Conservation (phyloP, 2,329 filamentous ascomycete species). For the Fusarium burgessii region DNA sequence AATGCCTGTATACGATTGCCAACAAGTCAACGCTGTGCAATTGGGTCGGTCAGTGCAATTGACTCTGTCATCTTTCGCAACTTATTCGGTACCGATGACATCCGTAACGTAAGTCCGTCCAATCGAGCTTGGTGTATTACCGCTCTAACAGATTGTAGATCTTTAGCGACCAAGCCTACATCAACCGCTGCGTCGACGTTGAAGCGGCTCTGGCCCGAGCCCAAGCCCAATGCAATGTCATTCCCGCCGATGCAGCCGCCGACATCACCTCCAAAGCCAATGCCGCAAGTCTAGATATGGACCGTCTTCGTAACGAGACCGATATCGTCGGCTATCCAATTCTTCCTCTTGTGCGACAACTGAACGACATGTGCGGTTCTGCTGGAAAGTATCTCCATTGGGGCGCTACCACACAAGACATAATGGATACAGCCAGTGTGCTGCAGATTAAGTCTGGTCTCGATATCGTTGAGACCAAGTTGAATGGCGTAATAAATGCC, state of each 20-base stretch:
- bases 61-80: slow-evolving; percentile 64
- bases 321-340: slow-evolving; percentile 68
- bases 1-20: background rate
- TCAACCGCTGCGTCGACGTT: slow-evolving; percentile 61
- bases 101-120: slow-evolving; percentile 53
- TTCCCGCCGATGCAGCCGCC: slow-evolving; percentile 54
- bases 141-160: background rate
- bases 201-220: slow-evolving; percentile 65
- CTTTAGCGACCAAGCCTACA: slow-evolving; percentile 63
- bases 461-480: slow-evolving; percentile 60
- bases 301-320: slow-evolving; percentile 58
- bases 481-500: slow-evolving; percentile 55
- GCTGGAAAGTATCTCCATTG: slow-evolving; percentile 62
- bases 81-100: slow-evolving; percentile 64
- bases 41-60: slow-evolving; percentile 44
- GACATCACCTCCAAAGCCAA: slow-evolving; percentile 52
- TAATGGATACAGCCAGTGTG: slow-evolving; percentile 67
- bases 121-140: rapidly evolving
- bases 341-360: slow-evolving; percentile 62
- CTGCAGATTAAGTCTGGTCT: slow-evolving; percentile 66
- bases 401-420: slow-evolving; percentile 70
- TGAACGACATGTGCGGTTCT: slow-evolving; percentile 40
- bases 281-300: slow-evolving; percentile 38
- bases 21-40: background rate
- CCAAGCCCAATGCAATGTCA: slow-evolving; percentile 60